These are phyloP conservation scores for Malus orientalis DNA, from an alignment of 306 rosid genomes.

Conservation along the genomic window DNA sequence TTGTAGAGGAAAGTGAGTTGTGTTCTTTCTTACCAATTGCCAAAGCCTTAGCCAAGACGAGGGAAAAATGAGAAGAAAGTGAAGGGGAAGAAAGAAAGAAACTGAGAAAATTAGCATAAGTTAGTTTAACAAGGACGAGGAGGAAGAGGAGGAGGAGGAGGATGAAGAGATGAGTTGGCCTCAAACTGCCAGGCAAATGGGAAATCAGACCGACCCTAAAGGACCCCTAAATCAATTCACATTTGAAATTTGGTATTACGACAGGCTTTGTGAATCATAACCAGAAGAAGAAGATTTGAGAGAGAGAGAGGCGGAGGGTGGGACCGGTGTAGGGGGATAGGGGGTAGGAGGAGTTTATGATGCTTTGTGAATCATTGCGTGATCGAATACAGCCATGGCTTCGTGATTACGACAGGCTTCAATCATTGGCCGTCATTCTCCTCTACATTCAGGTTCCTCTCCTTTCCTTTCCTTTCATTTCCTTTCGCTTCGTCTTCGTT, in stretches of 20 bases:
- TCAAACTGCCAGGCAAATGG: neutral
- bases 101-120: neutral
- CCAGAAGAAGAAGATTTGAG: neutral
- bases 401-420: conserved; percentile 90
- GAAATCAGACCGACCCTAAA: neutral
- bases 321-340: neutral
- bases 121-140: neutral
- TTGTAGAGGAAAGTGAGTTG: neutral
- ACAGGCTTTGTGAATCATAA: too few species aligned
- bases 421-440: conserved; percentile 66
- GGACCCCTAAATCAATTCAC: neutral
- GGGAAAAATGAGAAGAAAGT: neutral
- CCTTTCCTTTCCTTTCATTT: neutral
- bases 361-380: conserved; percentile 65
- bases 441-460: conserved; percentile 70
- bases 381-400: conserved; percentile 75
- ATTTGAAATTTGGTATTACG: neutral
- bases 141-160: neutral
- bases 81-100: neutral
- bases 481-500: neutral
- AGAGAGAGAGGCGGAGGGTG: neutral
- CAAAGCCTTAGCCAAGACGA: neutral
- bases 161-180: neutral
- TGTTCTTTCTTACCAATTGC: neutral
- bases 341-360: conserved; percentile 27